Percentiles rank a stretch among this genome's conserved stretches.
Conservation (phyloP, 1,284 basidiomycete genomes). For the Leccinum olivaceoglutinosum region DNA sequence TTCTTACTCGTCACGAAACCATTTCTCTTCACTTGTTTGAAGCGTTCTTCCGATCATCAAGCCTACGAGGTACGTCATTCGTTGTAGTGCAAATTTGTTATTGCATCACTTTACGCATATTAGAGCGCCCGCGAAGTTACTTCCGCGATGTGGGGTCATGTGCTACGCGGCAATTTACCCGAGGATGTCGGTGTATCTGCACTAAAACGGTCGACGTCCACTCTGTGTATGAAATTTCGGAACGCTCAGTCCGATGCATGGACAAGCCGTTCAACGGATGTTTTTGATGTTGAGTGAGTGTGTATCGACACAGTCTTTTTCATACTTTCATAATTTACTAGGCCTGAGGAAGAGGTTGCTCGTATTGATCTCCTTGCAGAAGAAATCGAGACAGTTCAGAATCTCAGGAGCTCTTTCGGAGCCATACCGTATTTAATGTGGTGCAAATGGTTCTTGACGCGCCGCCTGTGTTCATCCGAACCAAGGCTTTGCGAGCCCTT, state of each 20-base stretch:
- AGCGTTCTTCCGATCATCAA: constrained; percentile 69
- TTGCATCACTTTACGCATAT: not conserved
- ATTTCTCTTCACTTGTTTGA: constrained; percentile 57
- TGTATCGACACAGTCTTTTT: constrained; percentile 6
- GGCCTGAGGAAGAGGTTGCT: constrained; percentile 60
- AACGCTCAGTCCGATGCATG: constrained; percentile 59
- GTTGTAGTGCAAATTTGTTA: not conserved
- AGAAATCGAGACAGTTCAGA: constrained; percentile 71
- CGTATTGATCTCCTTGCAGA: constrained; percentile 67
- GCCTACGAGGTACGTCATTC: constrained; percentile 58
- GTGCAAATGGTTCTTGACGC: constrained; percentile 76
- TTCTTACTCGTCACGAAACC: constrained; percentile 58
- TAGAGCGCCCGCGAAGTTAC: constrained; percentile 63
- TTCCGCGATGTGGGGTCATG: constrained; percentile 66
- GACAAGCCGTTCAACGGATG: constrained; percentile 59
- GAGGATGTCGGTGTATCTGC: constrained; percentile 24
- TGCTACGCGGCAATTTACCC: constrained; percentile 43
- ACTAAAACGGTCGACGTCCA: constrained; percentile 31
- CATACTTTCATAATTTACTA: constrained; percentile 25
- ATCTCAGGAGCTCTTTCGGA: constrained; percentile 72
- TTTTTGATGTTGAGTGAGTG: constrained; percentile 71
- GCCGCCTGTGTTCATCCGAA: constrained; percentile 80
- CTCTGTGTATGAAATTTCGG: constrained; percentile 54
- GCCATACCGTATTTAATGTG: constrained; percentile 61
- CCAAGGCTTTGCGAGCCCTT: constrained; percentile 84